Evolutionary conservation across 352 stramenopile species (phyloP), one percentile per base, ranked within the genome.

Genomic region (Pythium utonaiense): DNA sequence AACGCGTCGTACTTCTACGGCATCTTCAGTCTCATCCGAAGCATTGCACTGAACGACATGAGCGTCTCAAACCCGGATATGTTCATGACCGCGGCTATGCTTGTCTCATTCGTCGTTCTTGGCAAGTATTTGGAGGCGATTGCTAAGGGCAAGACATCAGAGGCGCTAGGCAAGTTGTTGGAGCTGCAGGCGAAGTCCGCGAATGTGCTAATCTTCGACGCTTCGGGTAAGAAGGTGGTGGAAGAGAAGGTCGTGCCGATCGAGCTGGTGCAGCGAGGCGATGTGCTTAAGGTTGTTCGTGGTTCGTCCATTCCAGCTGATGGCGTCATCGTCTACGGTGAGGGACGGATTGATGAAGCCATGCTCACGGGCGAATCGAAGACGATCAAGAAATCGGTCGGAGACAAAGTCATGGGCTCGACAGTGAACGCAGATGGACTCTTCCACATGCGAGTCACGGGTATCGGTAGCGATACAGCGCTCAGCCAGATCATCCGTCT

Each of bases 401-500:
- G 88, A 13, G 88, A 96, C 67, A 76, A 75, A 2, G 81, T 98
- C 16, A 82, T 96, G 36, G 96, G 94, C n/a, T 86, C 84, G 27
- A 98, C 93, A 0, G 79, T 98, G 2, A 98, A 98, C 69, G 76
- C 89, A 45, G 78, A 97, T 22, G 92, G 89, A 0, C 71, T 96
- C 17, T 92, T 98, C 54, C 74, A 97, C 57, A 95, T 98, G 75
- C 80, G 84, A 30, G 96, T 98, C 9, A 98, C 93, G 2, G 83
- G 86, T 24, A 80, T 98, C 9, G 96, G 96, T 31, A 88, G 88
- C 25, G 87, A 98, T 61, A 98, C 96, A 13, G 86, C 96, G 14
- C 59, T 99, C 31, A 94, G 96, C 44, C 96, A 99, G 69, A 99
- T 99, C 55, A 96, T 99, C 60, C 83, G 89, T n/a, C 82, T 99